Percentiles rank a stretch among this genome's conserved stretches.
Conservation (phyloP, 2,329 filamentous ascomycete species). For the Sporothrix protearum region DNA sequence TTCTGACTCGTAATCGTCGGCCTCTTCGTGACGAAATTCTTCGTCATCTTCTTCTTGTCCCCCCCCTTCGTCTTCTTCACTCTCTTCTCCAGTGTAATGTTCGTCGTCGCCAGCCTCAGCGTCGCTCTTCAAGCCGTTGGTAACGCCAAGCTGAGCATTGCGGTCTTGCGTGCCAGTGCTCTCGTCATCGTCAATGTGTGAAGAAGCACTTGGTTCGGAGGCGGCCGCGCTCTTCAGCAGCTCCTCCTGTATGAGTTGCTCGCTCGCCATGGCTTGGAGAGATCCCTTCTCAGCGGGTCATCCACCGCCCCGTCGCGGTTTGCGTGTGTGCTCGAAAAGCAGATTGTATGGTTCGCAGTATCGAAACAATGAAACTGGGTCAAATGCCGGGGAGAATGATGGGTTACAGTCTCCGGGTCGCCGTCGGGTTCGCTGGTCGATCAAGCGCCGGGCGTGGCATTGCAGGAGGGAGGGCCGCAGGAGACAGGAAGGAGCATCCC, state of each 20-base stretch:
- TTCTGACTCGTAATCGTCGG: constrained; percentile 35
- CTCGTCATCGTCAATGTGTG: constrained; percentile 33
- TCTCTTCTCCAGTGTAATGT: constrained; percentile 38
- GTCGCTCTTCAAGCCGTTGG: constrained; percentile 31
- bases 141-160: constrained; percentile 33
- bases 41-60: constrained; percentile 36
- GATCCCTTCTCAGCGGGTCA: constrained; percentile 1
- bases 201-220: constrained; percentile 43
- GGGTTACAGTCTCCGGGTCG: constrained; percentile 13
- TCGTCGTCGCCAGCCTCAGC: constrained; percentile 44
- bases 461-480: constrained; percentile 16
- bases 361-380: not conserved
- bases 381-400: not conserved
- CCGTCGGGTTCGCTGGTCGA: constrained; percentile 3
- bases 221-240: constrained; percentile 54
- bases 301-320: not conserved
- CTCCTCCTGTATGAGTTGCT: constrained; percentile 56
- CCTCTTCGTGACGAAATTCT: constrained; percentile 33
- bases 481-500: constrained; percentile 20
- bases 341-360: not conserved
- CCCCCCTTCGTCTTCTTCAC: constrained; percentile 32
- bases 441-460: constrained; percentile 24
- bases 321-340: constrained; percentile 7
- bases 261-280: constrained; percentile 43
- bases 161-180: constrained; percentile 34